Percentiles rank a stretch among this genome's conserved stretches.
These are phyloP conservation scores for Paspalum vaginatum DNA, from an alignment of 176 grass and related monocot genomes.

Conservation along the genomic window DNA sequence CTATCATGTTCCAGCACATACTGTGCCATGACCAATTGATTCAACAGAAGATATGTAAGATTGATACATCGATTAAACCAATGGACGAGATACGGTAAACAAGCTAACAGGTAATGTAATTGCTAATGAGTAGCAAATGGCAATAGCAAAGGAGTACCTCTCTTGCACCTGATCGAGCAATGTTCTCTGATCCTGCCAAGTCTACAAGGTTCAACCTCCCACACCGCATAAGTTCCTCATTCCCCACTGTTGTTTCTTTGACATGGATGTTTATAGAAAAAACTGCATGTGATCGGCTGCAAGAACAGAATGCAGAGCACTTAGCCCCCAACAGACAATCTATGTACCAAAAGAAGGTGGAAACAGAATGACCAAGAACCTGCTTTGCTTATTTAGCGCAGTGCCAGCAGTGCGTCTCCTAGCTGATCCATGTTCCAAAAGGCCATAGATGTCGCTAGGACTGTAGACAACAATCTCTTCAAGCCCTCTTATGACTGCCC, in stretches of 20 bases:
- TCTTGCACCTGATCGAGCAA: conserved; percentile 79
- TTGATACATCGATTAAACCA: conserved; percentile 10
- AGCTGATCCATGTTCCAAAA: conserved; percentile 70
- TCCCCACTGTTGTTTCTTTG: conserved; percentile 64
- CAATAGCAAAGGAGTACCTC: conserved; percentile 55
- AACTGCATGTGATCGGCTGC: conserved; percentile 87
- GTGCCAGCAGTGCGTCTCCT: conserved; percentile 85
- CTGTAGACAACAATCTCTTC: conserved; percentile 80
- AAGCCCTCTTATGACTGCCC: conserved; percentile 78
- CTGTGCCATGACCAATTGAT: background rate
- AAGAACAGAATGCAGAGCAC: conserved; percentile 38
- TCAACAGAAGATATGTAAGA: conserved; percentile 5
- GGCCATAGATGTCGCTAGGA: conserved; percentile 67
- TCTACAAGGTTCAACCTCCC: conserved; percentile 93
- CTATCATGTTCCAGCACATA: conserved; percentile 24
- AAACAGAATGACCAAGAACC: conserved; percentile 49
- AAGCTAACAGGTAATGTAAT: conserved; percentile 15
- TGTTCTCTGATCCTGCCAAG: conserved; percentile 92
- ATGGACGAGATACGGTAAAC: conserved; percentile 12
- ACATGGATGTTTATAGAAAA: conserved; percentile 91
- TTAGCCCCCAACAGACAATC: conserved; percentile 22
- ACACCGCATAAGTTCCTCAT: conserved; percentile 74
- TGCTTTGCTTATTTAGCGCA: conserved; percentile 87
- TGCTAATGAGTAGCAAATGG: conserved; percentile 10
- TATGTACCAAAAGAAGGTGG: conserved; percentile 10